Percentiles rank a stretch among this genome's conserved stretches.
phyloP scores from a whole-genome alignment of 2,329 filamentous ascomycete species.

The Botrytis porri region DNA sequence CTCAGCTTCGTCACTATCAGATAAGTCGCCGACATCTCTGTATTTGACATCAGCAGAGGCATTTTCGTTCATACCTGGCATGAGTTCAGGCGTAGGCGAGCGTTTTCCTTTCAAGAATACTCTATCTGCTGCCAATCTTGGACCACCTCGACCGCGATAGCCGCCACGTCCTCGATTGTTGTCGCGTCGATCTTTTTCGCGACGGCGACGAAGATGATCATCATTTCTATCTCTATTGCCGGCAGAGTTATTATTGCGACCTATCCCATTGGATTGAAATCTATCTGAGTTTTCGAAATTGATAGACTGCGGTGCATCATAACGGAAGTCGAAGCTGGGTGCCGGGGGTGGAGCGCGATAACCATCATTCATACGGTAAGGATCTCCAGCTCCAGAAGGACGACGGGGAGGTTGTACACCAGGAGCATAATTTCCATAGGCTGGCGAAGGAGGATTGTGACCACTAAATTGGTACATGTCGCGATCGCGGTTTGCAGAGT shows the following conservation, averaged over 20 bases:
- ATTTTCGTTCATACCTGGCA: conserved; percentile 38
- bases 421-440: conserved; percentile 19
- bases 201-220: conserved; percentile 9
- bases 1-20: conserved; percentile 57
- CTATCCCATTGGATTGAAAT: conserved; percentile 30
- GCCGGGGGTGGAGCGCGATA: conserved; percentile 22
- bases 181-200: conserved; percentile 3
- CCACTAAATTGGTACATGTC: conserved; percentile 32
- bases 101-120: conserved; percentile 38
- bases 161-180: conserved; percentile 27
- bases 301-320: conserved; percentile 35
- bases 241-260: conserved; percentile 24
- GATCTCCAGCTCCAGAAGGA: conserved; percentile 9
- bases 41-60: conserved; percentile 46
- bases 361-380: conserved; percentile 18
- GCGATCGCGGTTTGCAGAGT: conserved; percentile 17
- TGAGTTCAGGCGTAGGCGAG: conserved; percentile 39
- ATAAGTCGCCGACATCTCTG: conserved; percentile 54
- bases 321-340: conserved; percentile 35
- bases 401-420: conserved; percentile 25
- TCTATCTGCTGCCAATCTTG: conserved; percentile 36
- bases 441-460: conserved; percentile 18
- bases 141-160: conserved; percentile 33
- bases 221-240: conserved; percentile 13
- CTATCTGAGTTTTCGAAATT: conserved; percentile 29